A percentile compares a stretch with the other conserved stretches of the same genome.
Evolutionary conservation across 2,329 filamentous ascomycete genomes (phyloP).

Genomic region (Bimuria novae-zelandiae): DNA sequence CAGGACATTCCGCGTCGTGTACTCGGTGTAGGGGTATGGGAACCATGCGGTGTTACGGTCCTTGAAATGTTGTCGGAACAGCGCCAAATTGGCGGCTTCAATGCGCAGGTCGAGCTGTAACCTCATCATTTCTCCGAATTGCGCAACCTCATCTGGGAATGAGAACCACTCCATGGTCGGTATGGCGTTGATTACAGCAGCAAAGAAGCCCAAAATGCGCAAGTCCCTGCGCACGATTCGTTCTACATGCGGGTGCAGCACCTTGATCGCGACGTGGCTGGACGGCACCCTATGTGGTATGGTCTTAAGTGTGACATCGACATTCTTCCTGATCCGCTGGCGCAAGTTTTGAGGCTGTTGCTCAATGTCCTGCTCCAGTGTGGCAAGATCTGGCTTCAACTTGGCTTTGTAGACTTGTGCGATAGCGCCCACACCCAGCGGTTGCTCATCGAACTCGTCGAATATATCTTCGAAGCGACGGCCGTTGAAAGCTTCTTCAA

Average conservation of each 20-base stretch:
- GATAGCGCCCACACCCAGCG: slow-evolving; percentile 92
- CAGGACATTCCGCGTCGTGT: slow-evolving; percentile 87
- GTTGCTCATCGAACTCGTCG: slow-evolving; percentile 88
- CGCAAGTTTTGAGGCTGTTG: slow-evolving; percentile 62
- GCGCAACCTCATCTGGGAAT: slow-evolving; percentile 87
- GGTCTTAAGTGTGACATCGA: slow-evolving; percentile 85
- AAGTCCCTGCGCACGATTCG: slow-evolving; percentile 87
- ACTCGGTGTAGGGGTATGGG: slow-evolving; percentile 89
- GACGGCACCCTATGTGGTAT: slow-evolving; percentile 85
- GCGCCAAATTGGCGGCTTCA: slow-evolving; percentile 85
- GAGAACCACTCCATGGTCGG: slow-evolving; percentile 98
- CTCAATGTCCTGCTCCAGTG: slow-evolving; percentile 62
- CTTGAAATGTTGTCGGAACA: slow-evolving; percentile 89
- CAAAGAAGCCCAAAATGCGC: slow-evolving; percentile 93
- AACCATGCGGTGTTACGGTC: slow-evolving; percentile 93
- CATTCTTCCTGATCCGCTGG: slow-evolving; percentile 75
- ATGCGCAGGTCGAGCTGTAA: slow-evolving; percentile 95
- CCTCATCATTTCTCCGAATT: slow-evolving; percentile 99
- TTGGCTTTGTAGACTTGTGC: slow-evolving; percentile 98
- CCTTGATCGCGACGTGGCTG: slow-evolving; percentile 92
- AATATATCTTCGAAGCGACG: slow-evolving; percentile 88
- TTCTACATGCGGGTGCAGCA: slow-evolving; percentile 90
- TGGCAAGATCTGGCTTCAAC: slow-evolving; percentile 76
- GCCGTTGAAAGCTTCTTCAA: slow-evolving; percentile 80
- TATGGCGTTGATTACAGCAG: slow-evolving; percentile 77